Conservation (phyloP, 2,329 filamentous ascomycete genomes). For the Tolypocladium paradoxum region DNA sequence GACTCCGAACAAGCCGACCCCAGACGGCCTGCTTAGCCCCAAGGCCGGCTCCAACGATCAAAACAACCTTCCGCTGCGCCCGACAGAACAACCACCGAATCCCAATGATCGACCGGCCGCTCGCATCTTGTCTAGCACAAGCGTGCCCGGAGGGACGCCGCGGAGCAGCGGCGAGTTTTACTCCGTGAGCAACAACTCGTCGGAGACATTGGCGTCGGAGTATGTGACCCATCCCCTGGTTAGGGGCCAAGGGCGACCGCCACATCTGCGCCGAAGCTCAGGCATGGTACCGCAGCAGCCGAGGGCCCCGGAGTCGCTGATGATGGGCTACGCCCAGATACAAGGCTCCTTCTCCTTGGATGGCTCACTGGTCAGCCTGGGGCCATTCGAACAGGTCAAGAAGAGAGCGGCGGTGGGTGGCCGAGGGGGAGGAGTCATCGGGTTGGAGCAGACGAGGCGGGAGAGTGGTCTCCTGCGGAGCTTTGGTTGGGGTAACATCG, state of each 20-base stretch:
- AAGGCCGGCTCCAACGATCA: constrained; percentile 21
- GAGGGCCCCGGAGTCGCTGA: constrained; percentile 62
- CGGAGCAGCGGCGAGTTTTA: constrained; percentile 93
- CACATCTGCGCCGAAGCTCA: constrained; percentile 36
- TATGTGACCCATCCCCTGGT: constrained; percentile 49
- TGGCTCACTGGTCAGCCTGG: constrained; percentile 79
- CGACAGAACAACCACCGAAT: constrained; percentile 34
- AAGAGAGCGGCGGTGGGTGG: constrained; percentile 82
- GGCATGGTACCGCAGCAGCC: constrained; percentile 31
- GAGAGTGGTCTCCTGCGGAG: constrained; percentile 72
- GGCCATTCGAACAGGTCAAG: constrained; percentile 91
- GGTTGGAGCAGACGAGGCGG: constrained; percentile 61
- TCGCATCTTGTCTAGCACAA: constrained; percentile 67
- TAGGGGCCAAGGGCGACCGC: constrained; percentile 25
- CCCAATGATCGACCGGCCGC: constrained; percentile 49
- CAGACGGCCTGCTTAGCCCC: constrained; percentile 31
- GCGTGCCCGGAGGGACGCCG: constrained; percentile 63
- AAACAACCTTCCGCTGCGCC: constrained; percentile 25
- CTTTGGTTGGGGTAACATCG: constrained; percentile 80
- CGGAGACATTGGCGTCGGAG: constrained; percentile 85
- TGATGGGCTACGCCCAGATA: constrained; percentile 97
- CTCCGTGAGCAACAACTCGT: constrained; percentile 87
- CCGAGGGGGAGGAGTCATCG: constrained; percentile 78
- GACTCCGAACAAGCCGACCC: constrained; percentile 16
- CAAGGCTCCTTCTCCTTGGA: constrained; percentile 88